Evolutionary conservation across 2,329 filamentous ascomycete species (phyloP), one percentile per base, ranked within the genome.

Genomic region (Lanzia echinophila): DNA sequence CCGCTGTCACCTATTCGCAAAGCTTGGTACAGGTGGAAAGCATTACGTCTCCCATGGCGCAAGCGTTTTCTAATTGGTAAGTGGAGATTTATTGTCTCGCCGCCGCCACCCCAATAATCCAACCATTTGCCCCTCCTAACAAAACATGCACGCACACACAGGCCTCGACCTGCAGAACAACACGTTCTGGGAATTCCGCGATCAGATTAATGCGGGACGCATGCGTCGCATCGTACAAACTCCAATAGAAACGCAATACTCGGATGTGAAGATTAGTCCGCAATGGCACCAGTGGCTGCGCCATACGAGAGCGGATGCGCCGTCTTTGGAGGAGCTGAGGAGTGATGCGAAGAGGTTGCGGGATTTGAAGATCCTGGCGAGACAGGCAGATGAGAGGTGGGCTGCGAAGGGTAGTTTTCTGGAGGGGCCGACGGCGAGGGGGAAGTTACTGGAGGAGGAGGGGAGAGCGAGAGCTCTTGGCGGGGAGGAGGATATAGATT

Each of bases 201-300:
- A 83, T 60, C 56, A 55, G 5, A 56, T 62, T 33, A 55, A 62
- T 55, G 63, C 68, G 34, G 61, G 66, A 33, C 77, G 79, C 60
- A 79, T 78, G 75, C 79, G 82, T 32, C 79, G 82, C 65, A 84
- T 85, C 58, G 81, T 84, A 47, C 65, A 80, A 61, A 83, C 80
- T 68, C 80, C 81, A 11, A 69, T 73, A 47, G 71, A 71, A 42
- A 75, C 76, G 2, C 79, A 81, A 66, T 72, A 74, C 63, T 78
- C 74, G 62, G 75, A 79, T 33, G 75, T 85, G 51, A 60, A 63
- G 12, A 81, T 86, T 56, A 72, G 77, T 49, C 82, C 83, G 11
- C 74, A 76, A 59, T 87, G 83, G 83, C 82, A 86, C 69, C 82
- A 86, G 64, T 87, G 83, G 83, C 73, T 87, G 47, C 79, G 83